These are phyloP conservation scores for Paramecium caudatum DNA, from an alignment of 73 alveolate species.

Conservation along the genomic window DNA sequence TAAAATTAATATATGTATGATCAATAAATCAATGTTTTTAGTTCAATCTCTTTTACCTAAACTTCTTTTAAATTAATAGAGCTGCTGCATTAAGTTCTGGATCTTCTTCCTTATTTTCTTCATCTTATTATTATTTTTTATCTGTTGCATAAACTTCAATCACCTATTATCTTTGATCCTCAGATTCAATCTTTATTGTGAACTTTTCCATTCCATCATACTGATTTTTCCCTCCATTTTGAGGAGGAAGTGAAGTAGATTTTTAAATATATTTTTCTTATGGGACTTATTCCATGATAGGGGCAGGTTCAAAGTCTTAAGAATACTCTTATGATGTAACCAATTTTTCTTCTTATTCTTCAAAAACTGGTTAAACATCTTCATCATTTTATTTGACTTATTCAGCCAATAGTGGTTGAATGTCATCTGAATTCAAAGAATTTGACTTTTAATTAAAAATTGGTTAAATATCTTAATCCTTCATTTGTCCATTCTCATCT, in stretches of 20 bases:
- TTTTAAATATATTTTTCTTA: slow-evolving; percentile 9
- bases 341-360: slow-evolving; percentile 18
- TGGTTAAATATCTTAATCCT: slow-evolving; percentile 55
- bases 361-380: slow-evolving; percentile 57
- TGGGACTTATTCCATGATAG: slow-evolving; percentile 32
- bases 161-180: slow-evolving; percentile 50
- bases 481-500: background rate
- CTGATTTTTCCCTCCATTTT: background rate
- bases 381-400: slow-evolving; percentile 11
- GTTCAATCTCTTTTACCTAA: slow-evolving; percentile 22
- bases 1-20: background rate
- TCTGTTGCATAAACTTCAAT: slow-evolving; percentile 61
- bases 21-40: slow-evolving; percentile 5
- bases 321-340: slow-evolving; percentile 34
- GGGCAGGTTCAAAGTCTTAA: slow-evolving; percentile 52
- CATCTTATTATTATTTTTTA: slow-evolving; percentile 20
- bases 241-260: background rate
- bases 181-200: slow-evolving; percentile 61
- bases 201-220: slow-evolving; percentile 65
- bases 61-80: slow-evolving; percentile 46
- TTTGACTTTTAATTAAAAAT: slow-evolving; percentile 3
- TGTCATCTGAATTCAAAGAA: slow-evolving; percentile 48
- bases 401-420: slow-evolving; percentile 53
- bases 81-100: slow-evolving; percentile 55
- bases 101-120: slow-evolving; percentile 6